Base-by-base conservation (phyloP, 2,329 filamentous ascomycete species). In the Atkinsonella texensis region DNA sequence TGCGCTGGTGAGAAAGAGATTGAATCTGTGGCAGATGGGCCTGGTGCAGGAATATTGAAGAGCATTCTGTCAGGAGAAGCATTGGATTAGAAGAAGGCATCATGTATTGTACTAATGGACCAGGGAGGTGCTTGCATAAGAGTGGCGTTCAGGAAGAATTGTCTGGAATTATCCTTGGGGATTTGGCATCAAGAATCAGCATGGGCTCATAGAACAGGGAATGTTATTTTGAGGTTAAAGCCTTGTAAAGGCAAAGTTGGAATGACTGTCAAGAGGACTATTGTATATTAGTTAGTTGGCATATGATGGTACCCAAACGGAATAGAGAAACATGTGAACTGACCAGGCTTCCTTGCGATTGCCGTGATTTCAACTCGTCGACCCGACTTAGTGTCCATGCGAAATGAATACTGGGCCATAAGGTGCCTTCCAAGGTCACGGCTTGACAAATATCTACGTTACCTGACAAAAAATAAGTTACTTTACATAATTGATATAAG, bases 1-100 rank as follows among this genome's bases (percentile, higher is more conserved):
- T 87, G 81, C 62, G 84, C 90, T 18, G 82, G 83, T n/a, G 83
- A 88, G 62, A 84, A 80, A 61, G 89, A 95, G 68, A 76, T 95
- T 57, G 79, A 84, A 58, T 76, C 77, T 52, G 83, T 86, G 50
- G 79, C 89, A 41, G 79, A 83, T 20, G 79, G 78, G 4, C 65
- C 80, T 4, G 81, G 80, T 1, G 74, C 73, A 5, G 79, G 78
- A 41, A 85, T 85, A 57, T 62, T 85, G 60, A 75, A 68, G 60
- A 80, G 75, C 62, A 84, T 85, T 58, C 59, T 85, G 61, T 78
- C 73, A 58, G 81, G 78, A 41, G 79, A 81, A 58, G 76, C 75
- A 41, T 67, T 82, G 66, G 77, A 81, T 59, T 79, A 62, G 57
- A 17, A 45, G 40, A 38, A 28, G 43, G 32, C 0, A 11, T 46